Evolutionary conservation across 805 yeast genomes (phyloP).

Genomic region (Yueomyces sp.): DNA sequence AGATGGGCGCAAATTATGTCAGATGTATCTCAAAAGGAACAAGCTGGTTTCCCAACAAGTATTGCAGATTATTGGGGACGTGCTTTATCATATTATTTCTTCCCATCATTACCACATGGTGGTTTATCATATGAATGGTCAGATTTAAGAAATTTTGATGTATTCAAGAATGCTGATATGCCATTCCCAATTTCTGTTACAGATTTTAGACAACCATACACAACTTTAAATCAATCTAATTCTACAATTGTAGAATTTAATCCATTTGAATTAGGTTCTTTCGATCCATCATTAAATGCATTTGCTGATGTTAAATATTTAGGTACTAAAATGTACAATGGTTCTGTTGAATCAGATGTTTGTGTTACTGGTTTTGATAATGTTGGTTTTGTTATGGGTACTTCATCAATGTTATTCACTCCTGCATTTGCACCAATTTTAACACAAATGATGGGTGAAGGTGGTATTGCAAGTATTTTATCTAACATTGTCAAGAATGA

Average conservation of each 20-base stretch:
- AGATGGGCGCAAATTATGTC: conserved; percentile 42
- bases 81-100: conserved; percentile 59
- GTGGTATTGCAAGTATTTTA: not conserved
- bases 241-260: conserved; percentile 55
- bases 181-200: conserved; percentile 63
- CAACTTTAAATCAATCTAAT: conserved; percentile 42
- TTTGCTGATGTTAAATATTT: conserved; percentile 58
- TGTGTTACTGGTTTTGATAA: conserved; percentile 70
- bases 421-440: conserved; percentile 38
- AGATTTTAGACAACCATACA: conserved; percentile 55
- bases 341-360: conserved; percentile 34
- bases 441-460: not conserved
- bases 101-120: conserved; percentile 45
- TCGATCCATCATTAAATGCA: conserved; percentile 65
- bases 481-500: conserved; percentile 18
- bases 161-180: conserved; percentile 48
- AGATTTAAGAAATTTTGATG: conserved; percentile 45
- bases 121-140: conserved; percentile 52
- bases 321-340: conserved; percentile 53
- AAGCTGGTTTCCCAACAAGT: conserved; percentile 57
- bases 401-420: conserved; percentile 74
- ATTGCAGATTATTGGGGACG: conserved; percentile 76
- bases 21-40: conserved; percentile 36
- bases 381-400: conserved; percentile 70
- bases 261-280: conserved; percentile 72